Conservation (phyloP, 305 asterid genomes). For the Euphrasia arctica region DNA sequence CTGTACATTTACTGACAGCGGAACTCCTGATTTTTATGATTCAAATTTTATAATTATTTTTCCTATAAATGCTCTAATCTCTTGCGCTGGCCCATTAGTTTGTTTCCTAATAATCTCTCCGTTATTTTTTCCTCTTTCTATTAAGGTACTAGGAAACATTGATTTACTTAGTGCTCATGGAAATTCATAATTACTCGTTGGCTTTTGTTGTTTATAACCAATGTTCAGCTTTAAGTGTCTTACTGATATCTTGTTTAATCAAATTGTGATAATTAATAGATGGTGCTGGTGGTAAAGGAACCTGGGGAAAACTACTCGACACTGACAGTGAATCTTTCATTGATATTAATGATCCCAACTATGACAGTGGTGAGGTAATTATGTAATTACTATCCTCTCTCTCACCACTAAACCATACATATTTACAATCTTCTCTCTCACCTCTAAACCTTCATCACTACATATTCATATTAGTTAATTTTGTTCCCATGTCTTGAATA, state of each 20-base stretch:
- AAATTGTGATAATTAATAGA: slow-evolving; percentile 33
- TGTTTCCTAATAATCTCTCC: neutral
- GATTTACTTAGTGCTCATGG: neutral
- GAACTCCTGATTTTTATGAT: neutral
- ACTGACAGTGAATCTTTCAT: slow-evolving; percentile 53
- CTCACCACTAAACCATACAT: neutral
- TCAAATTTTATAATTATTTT: neutral
- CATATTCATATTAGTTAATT: neutral
- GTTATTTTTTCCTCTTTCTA: neutral
- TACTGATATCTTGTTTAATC: neutral
- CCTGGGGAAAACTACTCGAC: slow-evolving; percentile 83
- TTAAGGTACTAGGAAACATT: neutral
- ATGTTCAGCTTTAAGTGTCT: neutral
- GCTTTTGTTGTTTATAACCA: neutral
- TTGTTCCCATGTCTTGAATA: slow-evolving; percentile 24
- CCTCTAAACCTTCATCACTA: neutral
- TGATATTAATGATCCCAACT: slow-evolving; percentile 82
- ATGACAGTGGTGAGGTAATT: slow-evolving; percentile 76
- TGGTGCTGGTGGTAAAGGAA: slow-evolving; percentile 93
- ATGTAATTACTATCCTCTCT: too few relatives aligned
- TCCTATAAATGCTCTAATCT: neutral
- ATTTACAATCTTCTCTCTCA: neutral
- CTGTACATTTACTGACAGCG: neutral
- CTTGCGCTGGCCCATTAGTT: neutral
- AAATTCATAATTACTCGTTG: neutral